Conservation (phyloP, 495 filamentous ascomycete genomes). For the Hypoxylon rickii region DNA sequence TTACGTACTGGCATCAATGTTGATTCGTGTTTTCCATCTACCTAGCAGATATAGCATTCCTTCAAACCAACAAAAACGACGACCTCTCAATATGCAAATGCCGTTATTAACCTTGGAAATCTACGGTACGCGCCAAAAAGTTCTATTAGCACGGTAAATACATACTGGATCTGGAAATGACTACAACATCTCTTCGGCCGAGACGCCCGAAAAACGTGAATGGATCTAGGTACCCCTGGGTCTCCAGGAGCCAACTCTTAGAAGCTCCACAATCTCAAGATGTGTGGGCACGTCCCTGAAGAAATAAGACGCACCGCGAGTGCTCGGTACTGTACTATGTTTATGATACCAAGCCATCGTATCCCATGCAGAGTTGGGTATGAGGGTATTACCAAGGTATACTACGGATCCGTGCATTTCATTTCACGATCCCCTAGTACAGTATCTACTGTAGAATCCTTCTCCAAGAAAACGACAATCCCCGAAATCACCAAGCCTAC, state of each 20-base stretch:
- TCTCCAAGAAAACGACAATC: slow-evolving; percentile 14
- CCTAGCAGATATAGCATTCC: too few relatives aligned
- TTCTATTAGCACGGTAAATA: background rate
- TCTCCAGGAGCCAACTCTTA: slow-evolving; percentile 4
- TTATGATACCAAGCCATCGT: slow-evolving; percentile 11
- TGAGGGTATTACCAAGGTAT: too few relatives aligned
- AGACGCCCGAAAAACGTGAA: background rate
- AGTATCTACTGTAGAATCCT: slow-evolving; percentile 2
- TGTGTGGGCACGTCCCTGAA: background rate
- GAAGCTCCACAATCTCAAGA: slow-evolving; percentile 1
- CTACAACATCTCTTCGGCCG: slow-evolving; percentile 4
- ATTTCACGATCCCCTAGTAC: too few relatives aligned
- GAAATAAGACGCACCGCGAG: background rate
- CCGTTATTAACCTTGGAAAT: too few relatives aligned
- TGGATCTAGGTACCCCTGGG: too few relatives aligned
- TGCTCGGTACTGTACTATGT: slow-evolving; percentile 9
- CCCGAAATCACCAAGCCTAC: slow-evolving; percentile 28
- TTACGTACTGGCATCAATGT: too few relatives aligned
- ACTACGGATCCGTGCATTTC: too few relatives aligned
- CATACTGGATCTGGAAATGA: background rate
- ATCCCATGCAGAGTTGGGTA: background rate
- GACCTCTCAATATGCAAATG: too few relatives aligned
- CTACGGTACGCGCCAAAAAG: background rate
- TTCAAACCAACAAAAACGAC: too few relatives aligned
- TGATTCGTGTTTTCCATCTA: too few relatives aligned